Evolutionary conservation across 352 stramenopile genomes (phyloP).

Genomic region (Phytopythium oedochilum): DNA sequence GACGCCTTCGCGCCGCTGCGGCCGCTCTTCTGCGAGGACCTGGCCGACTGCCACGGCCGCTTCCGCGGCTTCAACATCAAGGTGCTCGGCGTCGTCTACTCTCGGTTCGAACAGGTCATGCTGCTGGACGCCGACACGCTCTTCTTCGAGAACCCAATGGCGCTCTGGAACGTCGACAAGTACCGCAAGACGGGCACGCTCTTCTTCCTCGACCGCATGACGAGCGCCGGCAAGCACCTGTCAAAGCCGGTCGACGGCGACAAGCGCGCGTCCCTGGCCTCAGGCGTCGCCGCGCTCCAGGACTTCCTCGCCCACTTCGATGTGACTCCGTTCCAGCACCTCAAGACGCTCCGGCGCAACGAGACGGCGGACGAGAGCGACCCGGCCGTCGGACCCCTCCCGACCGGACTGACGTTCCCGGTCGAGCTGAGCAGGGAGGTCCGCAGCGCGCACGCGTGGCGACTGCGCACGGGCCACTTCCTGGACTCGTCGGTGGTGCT

Average conservation of each 20-base stretch:
- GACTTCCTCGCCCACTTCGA: constrained; percentile 52
- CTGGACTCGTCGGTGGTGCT: constrained; percentile 41
- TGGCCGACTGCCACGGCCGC: constrained; percentile 32
- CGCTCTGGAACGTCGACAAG: constrained; percentile 46
- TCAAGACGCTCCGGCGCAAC: constrained; percentile 16
- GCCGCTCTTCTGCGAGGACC: constrained; percentile 47
- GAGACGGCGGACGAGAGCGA: constrained; percentile 20
- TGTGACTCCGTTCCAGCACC: constrained; percentile 23
- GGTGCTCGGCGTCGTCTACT: constrained; percentile 56
- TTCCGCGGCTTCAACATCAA: constrained; percentile 69
- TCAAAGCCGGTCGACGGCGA: constrained; percentile 10
- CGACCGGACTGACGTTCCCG: constrained; percentile 16
- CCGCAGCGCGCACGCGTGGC: constrained; percentile 26
- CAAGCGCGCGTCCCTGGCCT: not conserved
- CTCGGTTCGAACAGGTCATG: constrained; percentile 68
- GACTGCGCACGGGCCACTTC: constrained; percentile 29
- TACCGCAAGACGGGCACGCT: constrained; percentile 53
- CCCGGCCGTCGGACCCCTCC: constrained; percentile 21
- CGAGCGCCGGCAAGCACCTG: constrained; percentile 25
- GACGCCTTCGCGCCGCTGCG: constrained; percentile 17
- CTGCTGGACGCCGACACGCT: constrained; percentile 68
- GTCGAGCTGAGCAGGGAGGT: constrained; percentile 34
- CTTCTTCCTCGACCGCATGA: constrained; percentile 68
- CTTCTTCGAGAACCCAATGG: constrained; percentile 52
- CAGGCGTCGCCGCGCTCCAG: constrained; percentile 29